Base-by-base conservation (phyloP, 2,329 filamentous ascomycete species). In the Chrysoporthe cubensis region DNA sequence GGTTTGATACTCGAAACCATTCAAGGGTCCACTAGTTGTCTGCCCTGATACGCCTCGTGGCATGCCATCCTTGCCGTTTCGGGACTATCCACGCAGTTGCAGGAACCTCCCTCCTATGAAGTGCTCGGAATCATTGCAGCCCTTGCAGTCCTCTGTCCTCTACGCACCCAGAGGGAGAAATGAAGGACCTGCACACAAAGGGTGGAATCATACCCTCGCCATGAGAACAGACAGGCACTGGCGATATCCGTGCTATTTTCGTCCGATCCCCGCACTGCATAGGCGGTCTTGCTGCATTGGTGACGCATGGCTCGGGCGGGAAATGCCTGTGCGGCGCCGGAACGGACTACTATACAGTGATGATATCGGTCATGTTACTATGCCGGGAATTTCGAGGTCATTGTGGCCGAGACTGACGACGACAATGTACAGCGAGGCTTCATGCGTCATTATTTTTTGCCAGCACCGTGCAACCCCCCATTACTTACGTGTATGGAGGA, bases 1-100 rank as follows among this genome's bases (percentile, higher is more conserved):
- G 62, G n/a, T 64, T 18, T 64, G 62, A 64, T 56, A 64, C 50
- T 64, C 62, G 62, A 64, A 64, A 64, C 62, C 32, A 4, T 64
- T 56, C 26, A 44, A 50, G 8, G 13, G 3, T 8, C 40, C 14
- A 13, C 37, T 60, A 43, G 59, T 34, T 37, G 40, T 54, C 18
- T 56, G 50, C 26, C 50, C 21, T 56, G 50, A 56, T 6, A 50
- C 46, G 32, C 32, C 60, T 21, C 46, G 44, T 50, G 42, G 57
- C 40, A 60, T 9, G 54, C 32, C 16, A 57, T 57, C 54, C 54
- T 34, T 60, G 57, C 57, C 37, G 57, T 60, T 60, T 60, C 54
- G 54, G 40, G 54, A 32, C 13, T n/a, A 32, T 37, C 54, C 18
- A 40, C 18, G 34, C 54, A 40, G 54, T 7, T n/a, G 54, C 54